phyloP scores from a whole-genome alignment of 2,329 filamentous ascomycete genomes.

The Periconia digitata region DNA sequence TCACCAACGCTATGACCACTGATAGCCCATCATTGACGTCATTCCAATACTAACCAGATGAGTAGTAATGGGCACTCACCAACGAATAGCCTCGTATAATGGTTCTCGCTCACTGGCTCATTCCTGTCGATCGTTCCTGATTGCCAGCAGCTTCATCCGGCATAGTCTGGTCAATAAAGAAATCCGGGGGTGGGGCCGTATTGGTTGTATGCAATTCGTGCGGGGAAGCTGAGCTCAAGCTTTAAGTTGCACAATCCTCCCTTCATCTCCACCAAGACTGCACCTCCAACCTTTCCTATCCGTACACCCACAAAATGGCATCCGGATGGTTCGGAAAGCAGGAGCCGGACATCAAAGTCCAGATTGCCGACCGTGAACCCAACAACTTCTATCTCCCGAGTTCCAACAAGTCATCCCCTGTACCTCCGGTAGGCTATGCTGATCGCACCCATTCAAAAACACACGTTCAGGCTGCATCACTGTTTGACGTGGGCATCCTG shows the following conservation, averaged over 20 bases:
- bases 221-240: constrained; percentile 10
- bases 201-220: constrained; percentile 7
- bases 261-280: constrained; percentile 3
- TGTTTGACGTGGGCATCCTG: constrained; percentile 53
- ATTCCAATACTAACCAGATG: not conserved
- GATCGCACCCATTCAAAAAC: constrained; percentile 36
- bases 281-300: not conserved
- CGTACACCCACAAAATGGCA: constrained; percentile 20
- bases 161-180: not conserved
- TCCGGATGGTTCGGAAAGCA: constrained; percentile 31
- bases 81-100: too few species aligned
- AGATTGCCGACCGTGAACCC: constrained; percentile 33
- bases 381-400: constrained; percentile 37
- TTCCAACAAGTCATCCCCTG: constrained; percentile 19
- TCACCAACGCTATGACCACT: too few species aligned
- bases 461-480: constrained; percentile 31
- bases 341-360: constrained; percentile 34
- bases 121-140: not conserved
- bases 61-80: too few species aligned
- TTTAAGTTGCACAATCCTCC: constrained; percentile 16
- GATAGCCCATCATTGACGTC: too few species aligned
- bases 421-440: constrained; percentile 14
- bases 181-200: constrained; percentile 9
- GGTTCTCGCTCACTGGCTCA: too few species aligned
- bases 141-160: not conserved